Percentiles rank a stretch among this genome's conserved stretches.
Evolutionary conservation across 2,329 filamentous ascomycete species (phyloP).

Genomic region (Fusarium sublunatum): DNA sequence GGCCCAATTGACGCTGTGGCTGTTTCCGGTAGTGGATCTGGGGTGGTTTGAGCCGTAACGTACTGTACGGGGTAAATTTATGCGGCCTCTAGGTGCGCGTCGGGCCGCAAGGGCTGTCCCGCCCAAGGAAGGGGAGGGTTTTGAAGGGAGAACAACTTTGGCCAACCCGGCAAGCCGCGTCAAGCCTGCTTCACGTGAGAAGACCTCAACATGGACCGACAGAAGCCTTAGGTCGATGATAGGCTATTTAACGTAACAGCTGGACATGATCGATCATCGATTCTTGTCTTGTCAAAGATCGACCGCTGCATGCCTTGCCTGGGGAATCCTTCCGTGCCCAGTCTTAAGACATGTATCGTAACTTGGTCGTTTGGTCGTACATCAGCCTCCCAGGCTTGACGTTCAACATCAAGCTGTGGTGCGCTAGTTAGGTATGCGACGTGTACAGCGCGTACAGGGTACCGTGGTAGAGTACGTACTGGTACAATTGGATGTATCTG

Average conservation of each 20-base stretch:
- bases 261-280: slow-evolving; percentile 1
- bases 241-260: neutral
- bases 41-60: slow-evolving; percentile 32
- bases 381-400: slow-evolving; percentile 20
- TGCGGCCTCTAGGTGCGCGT: slow-evolving; percentile 44
- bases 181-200: slow-evolving; percentile 44
- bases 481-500: neutral
- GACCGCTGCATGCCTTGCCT: slow-evolving; percentile 4
- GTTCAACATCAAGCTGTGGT: slow-evolving; percentile 17
- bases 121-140: slow-evolving; percentile 39
- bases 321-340: slow-evolving; percentile 3
- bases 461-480: slow-evolving; percentile 1
- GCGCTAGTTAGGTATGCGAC: slow-evolving; percentile 11
- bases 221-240: slow-evolving; percentile 8
- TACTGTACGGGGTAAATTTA: slow-evolving; percentile 24
- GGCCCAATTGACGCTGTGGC: slow-evolving; percentile 18
- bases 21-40: slow-evolving; percentile 17
- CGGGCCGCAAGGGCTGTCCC: slow-evolving; percentile 48
- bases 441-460: slow-evolving; percentile 2
- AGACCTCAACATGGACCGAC: slow-evolving; percentile 14
- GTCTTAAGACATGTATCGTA: slow-evolving; percentile 6
- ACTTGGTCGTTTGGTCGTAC: slow-evolving; percentile 14
- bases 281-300: slow-evolving; percentile 4
- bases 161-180: slow-evolving; percentile 43
- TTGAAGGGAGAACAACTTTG: slow-evolving; percentile 38